A percentile compares a stretch with the other conserved stretches of the same genome.
Conservation (phyloP, 2,329 filamentous ascomycete species). For the Colletotrichum paranaense region DNA sequence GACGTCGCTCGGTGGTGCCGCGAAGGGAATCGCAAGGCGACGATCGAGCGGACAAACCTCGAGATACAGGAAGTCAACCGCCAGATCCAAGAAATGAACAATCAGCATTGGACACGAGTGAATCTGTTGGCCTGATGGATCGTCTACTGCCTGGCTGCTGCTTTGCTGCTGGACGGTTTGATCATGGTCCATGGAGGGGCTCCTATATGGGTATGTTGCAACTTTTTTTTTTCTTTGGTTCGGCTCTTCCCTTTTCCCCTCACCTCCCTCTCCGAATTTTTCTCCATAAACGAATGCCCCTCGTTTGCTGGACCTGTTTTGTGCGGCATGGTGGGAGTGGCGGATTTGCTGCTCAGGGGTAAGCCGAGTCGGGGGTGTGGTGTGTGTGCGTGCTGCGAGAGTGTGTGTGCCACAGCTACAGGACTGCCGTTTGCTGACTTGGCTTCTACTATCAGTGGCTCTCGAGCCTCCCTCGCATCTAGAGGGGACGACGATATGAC, state of each 20-base stretch:
- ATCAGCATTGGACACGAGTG: slow-evolving; percentile 51
- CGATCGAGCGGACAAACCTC: slow-evolving; percentile 76
- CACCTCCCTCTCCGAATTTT: background rate
- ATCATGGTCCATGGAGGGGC: background rate
- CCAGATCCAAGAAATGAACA: slow-evolving; percentile 65
- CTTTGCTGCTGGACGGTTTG: slow-evolving; percentile 4
- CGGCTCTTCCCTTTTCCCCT: background rate
- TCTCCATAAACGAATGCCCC: background rate
- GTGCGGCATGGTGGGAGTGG: background rate
- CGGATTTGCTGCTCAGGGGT: slow-evolving; percentile 16
- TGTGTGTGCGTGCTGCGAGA: background rate
- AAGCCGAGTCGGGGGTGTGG: background rate
- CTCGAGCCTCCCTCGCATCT: background rate
- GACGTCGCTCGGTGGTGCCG: slow-evolving; percentile 82
- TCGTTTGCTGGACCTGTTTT: background rate
- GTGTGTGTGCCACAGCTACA: background rate
- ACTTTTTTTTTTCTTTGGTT: background rate
- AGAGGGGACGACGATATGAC: background rate
- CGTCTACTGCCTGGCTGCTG: slow-evolving; percentile 5
- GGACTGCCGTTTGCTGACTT: slow-evolving; percentile 19
- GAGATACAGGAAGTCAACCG: slow-evolving; percentile 75
- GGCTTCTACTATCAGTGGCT: slow-evolving; percentile 19
- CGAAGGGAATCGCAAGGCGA: slow-evolving; percentile 79
- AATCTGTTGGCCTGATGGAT: slow-evolving; percentile 46
- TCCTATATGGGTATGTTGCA: slow-evolving; percentile 24